Conservation (phyloP, 768 basidiomycete genomes). For the Leccinum obscurum region DNA sequence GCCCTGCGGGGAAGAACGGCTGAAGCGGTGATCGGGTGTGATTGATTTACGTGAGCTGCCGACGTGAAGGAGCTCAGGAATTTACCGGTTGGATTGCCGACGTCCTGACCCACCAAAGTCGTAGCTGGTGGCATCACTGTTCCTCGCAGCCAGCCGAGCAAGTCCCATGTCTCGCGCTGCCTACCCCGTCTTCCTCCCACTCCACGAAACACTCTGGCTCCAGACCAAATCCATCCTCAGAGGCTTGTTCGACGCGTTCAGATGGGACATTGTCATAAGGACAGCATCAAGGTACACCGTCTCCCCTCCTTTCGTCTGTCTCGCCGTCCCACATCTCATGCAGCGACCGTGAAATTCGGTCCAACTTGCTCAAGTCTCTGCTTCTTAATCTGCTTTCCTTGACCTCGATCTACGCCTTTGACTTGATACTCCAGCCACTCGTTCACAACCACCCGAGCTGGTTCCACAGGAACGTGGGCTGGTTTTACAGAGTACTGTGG, state of each 20-base stretch:
- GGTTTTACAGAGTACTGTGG: conserved; percentile 80
- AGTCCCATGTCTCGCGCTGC: conserved; percentile 44
- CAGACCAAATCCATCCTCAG: conserved; percentile 58
- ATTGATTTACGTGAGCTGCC: conserved; percentile 1
- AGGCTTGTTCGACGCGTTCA: conserved; percentile 70
- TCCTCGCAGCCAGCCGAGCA: neutral
- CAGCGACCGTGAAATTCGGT: conserved; percentile 76
- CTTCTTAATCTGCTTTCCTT: conserved; percentile 72
- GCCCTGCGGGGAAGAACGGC: conserved; percentile 4
- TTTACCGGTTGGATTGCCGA: conserved; percentile 18
- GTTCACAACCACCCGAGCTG: conserved; percentile 61
- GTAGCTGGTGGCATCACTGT: neutral
- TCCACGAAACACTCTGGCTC: conserved; percentile 57
- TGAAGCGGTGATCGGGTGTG: neutral
- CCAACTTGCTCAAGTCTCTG: conserved; percentile 72
- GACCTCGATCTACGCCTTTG: conserved; percentile 73
- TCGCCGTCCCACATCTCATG: conserved; percentile 12
- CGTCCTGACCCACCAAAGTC: neutral
- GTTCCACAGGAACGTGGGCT: conserved; percentile 71
- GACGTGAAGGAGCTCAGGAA: conserved; percentile 4
- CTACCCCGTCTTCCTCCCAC: conserved; percentile 71
- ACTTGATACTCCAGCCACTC: conserved; percentile 67
- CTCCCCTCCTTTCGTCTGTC: conserved; percentile 8
- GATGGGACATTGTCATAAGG: conserved; percentile 65
- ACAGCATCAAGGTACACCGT: conserved; percentile 57